phyloP scores from a whole-genome alignment of 2,329 filamentous ascomycete species.

The Ophiostoma angusticollis region DNA sequence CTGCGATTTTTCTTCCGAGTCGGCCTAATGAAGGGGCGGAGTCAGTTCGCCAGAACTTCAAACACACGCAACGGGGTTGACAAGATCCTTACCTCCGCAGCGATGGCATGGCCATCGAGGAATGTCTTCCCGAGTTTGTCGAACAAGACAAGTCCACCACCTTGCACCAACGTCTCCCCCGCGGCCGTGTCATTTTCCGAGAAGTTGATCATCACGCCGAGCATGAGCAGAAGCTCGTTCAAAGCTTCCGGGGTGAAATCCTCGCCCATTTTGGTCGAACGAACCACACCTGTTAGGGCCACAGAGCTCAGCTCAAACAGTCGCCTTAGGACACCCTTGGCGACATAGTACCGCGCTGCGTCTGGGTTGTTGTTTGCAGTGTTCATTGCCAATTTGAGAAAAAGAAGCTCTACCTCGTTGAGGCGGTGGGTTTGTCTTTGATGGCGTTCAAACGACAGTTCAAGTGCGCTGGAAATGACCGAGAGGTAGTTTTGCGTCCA shows the following conservation, averaged over 20 bases:
- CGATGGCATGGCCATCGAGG: conserved; percentile 50
- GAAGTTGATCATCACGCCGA: conserved; percentile 80
- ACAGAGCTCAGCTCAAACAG: conserved; percentile 38
- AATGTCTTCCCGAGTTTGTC: conserved; percentile 51
- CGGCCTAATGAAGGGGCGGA: conserved; percentile 37
- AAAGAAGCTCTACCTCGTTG: conserved; percentile 31
- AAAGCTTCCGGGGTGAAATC: conserved; percentile 39
- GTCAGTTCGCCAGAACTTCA: neutral
- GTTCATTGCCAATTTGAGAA: conserved; percentile 66
- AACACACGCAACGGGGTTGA: neutral
- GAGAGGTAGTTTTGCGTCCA: conserved; percentile 40
- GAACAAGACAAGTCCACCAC: conserved; percentile 24
- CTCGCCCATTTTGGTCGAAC: conserved; percentile 31
- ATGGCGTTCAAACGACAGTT: conserved; percentile 18
- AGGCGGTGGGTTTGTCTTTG: conserved; percentile 19
- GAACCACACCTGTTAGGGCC: conserved; percentile 35
- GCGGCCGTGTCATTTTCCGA: conserved; percentile 62
- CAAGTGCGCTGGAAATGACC: conserved; percentile 35
- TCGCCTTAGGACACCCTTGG: conserved; percentile 38
- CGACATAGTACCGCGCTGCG: conserved; percentile 57
- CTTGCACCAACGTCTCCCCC: conserved; percentile 30
- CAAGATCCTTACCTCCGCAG: conserved; percentile 49
- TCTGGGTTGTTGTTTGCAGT: conserved; percentile 67
- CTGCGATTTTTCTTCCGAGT: conserved; percentile 61
- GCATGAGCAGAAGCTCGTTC: conserved; percentile 61